Base-by-base conservation (phyloP, 345 rosid species). In the Hibiscus tridactylites region DNA sequence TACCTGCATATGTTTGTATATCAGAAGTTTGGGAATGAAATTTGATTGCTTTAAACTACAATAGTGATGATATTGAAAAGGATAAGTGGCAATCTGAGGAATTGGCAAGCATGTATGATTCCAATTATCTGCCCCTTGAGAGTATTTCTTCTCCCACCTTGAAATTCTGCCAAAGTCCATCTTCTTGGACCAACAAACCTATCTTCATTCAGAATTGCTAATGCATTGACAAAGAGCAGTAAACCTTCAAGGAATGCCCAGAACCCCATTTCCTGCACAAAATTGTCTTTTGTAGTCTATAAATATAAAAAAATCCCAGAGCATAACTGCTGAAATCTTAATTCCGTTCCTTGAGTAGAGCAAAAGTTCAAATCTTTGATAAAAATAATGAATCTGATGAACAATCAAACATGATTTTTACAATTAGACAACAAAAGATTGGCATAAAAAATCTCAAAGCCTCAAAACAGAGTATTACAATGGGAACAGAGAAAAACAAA, bases 131-230 rank as follows among this genome's bases (percentile, higher is more conserved):
- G 87, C 42, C 83, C 79, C 68, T 83, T 80, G 15, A 81, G 61
- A 0, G 83, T 78, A 57, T 80, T 80, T 73, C 84, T 75, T 73
- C 73, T 69, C 16, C 78, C 69, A 6, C 76, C 77, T 70, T 69
- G 84, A n/a, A 85, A 72, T 73, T 85, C 89, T 61, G 72, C 81
- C 70, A 85, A 63, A 2, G 83, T 81, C 89, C 85, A 85, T 33
- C 85, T 76, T 71, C 87, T 81, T 46, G 80, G 89, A 61, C 70
- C 81, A 28, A 83, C 85, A 62, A 80, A 79, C 65, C 85, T 69
- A 60, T 83, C 87, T 61, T 85, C 87, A 57, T 85, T 85, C 72
- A 81, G 75, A 72, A 85, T 80, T 6, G 89, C 89, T 31, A 85
- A 35, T 1, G 82, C 85, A 75, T 83, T 85, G 56, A 84, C 83